Base-by-base conservation (phyloP, 2,329 filamentous ascomycete species). In the Aureobasidium sp. region DNA sequence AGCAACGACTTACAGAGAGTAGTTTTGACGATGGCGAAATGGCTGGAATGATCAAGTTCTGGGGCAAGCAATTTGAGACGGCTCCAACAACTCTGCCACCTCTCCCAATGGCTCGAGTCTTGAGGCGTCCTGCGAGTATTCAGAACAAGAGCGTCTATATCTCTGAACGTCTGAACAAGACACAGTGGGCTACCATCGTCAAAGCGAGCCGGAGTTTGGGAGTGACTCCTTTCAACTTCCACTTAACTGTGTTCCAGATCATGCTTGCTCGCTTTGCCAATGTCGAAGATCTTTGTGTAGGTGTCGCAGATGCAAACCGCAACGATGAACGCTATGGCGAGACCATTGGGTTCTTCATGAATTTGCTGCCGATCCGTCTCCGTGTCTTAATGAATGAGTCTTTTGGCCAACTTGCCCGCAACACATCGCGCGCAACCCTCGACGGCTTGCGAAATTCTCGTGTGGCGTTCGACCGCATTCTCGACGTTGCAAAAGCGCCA, bases 261-360 rank as follows among this genome's bases (percentile, higher is more conserved):
- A 59, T 78, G 4, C 65, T 78, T 0, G 64, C 63, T 29, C 67
- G 68, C 3, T 65, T 72, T 14, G 29, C 67, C 0, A 66, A 69
- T 1, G 61, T 53, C 0, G 65, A 71, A 0, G 73, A 78, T 20
- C 20, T 79, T 9, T 72, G 66, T 53, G 75, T 79, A 53, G 77
- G 77, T n/a, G 68, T 79, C 17, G 72, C 72, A 2, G 76, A 79
- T 63, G 74, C 72, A 0, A 70, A 69, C 37, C 71, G 78, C 11
- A 63, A 45, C 5, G 72, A 76, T 48, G 45, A 61, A 5, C 60
- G 65, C 6, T 41, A 70, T 1, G 41, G 62, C 7, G 53, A 68
- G 2, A 75, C 62, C 22, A 67, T 79, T 37, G 77, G 77, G 1
- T 65, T 73, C 55, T 76, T 74, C 63, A 55, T 78, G 8, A 77